Evolutionary conservation across 805 yeast species (phyloP).

Genomic region (Debaryomyces castellii): DNA sequence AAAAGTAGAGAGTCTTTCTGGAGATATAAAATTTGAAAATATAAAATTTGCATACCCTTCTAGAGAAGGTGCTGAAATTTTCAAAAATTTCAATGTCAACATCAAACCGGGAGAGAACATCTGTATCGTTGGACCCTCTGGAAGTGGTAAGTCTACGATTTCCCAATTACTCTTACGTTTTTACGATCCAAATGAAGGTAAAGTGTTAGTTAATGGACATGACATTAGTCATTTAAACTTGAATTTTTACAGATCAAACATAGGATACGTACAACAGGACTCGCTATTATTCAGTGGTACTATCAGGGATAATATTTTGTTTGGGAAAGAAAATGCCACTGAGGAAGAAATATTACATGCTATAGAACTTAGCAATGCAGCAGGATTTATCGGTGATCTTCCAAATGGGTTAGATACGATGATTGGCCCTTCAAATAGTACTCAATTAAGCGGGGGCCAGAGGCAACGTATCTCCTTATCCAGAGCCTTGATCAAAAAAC

Average conservation of each 20-base stretch:
- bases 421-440: slow-evolving; percentile 71
- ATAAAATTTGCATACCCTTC: slow-evolving; percentile 82
- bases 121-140: slow-evolving; percentile 96
- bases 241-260: slow-evolving; percentile 65
- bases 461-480: slow-evolving; percentile 92
- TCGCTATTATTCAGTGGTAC: slow-evolving; percentile 88
- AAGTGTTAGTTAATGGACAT: slow-evolving; percentile 61
- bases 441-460: slow-evolving; percentile 91
- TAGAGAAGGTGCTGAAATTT: slow-evolving; percentile 68
- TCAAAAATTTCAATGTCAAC: slow-evolving; percentile 55
- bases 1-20: slow-evolving; percentile 42
- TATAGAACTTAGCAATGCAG: slow-evolving; percentile 69
- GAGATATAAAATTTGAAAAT: slow-evolving; percentile 60
- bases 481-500: slow-evolving; percentile 75
- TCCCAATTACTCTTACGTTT: slow-evolving; percentile 76
- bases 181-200: slow-evolving; percentile 75
- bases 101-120: slow-evolving; percentile 82
- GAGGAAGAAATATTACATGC: slow-evolving; percentile 63
- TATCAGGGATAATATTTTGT: slow-evolving; percentile 76
- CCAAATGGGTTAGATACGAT: slow-evolving; percentile 81
- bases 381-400: slow-evolving; percentile 63
- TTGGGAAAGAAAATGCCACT: slow-evolving; percentile 64
- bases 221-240: slow-evolving; percentile 65
- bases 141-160: slow-evolving; percentile 92
- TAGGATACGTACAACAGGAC: slow-evolving; percentile 94